Evolutionary conservation across 805 yeast genomes (phyloP).

Genomic region (Lipomyces chichibuensis): DNA sequence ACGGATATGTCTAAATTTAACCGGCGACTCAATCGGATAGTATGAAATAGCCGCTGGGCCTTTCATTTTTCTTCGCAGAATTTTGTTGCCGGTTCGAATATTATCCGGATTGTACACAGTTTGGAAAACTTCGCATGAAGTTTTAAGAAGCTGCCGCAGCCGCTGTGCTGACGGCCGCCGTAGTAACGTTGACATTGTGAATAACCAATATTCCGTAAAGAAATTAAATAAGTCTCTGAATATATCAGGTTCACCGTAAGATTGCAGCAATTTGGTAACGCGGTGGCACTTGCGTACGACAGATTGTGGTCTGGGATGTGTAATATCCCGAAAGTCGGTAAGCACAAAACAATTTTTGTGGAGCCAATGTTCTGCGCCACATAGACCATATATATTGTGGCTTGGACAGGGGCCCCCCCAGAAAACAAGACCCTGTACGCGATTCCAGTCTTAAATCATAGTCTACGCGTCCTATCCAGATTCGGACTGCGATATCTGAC

Average conservation of each 20-base stretch:
- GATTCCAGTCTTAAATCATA: neutral
- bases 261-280: neutral
- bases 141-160: slow-evolving; percentile 58
- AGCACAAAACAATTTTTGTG: neutral
- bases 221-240: no score
- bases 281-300: neutral
- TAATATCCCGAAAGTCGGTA: neutral
- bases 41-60: slow-evolving; percentile 73
- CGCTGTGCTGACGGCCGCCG: slow-evolving; percentile 50
- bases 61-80: slow-evolving; percentile 65
- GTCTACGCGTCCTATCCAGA: neutral
- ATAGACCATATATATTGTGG: neutral
- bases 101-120: slow-evolving; percentile 69
- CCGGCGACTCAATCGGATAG: slow-evolving; percentile 74
- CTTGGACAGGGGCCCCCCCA: neutral
- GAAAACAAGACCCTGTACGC: neutral
- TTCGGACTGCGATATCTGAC: neutral
- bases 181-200: neutral
- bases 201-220: neutral
- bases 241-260: neutral
- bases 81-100: slow-evolving; percentile 71
- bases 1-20: slow-evolving; percentile 56
- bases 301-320: neutral
- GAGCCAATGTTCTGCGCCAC: neutral
- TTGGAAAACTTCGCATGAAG: slow-evolving; percentile 68